Evolutionary conservation across 371 early-diverging fungal genomes (phyloP), one percentile per base, ranked within the genome.

Genomic region (Mortierella sp.): DNA sequence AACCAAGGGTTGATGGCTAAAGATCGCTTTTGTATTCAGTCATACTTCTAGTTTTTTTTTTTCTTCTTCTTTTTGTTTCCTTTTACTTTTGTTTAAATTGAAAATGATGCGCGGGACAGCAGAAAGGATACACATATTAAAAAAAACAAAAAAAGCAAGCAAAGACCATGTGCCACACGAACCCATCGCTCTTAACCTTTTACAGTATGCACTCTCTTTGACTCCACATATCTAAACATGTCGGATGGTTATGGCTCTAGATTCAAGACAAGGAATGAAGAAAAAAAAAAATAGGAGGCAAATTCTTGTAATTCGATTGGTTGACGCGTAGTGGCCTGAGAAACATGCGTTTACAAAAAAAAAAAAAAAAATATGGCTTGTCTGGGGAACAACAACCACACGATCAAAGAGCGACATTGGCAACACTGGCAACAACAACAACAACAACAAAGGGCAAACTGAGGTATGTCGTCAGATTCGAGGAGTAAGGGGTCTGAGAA

Each of bases 241-340:
- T 13, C 17, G 12, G 8, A 29, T 29, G 55, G 19, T 4, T 55
- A 8, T 55, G 32, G 4, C 29, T 26, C 45, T 45, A 34, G 29
- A 54, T n/a, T n/a, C 23, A 12, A 10, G 19, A 19, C 17, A n/a
- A 10, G 32, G 28, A 37, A 9, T 35, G 35, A 35, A 35, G 35
- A 35, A 43, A 42, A 43, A 29, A 37, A 59, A 59, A 29, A 67
- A 67, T 61, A 62, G 61, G 62, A 69, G 70, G 26, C 7, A 12
- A n/a, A 23, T 49, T 23, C 22, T 31, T 34, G 8, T 26, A 43
- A 35, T 58, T n/a, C 40, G 29, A 70, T 70, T 70, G 70, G 70
- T 23, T 47, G 51, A 70, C 49, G 70, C 49, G 58, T 70, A 35
- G 70, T 70, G 64, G 70, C 70, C 70, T 70, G 70, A 63, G 70